Evolutionary conservation across 306 rosid species (phyloP).

Genomic region (Medicago truncatula): MtrunA17r5.0-ANR NC_053044.1:40565501-40566000

Average conservation of each 20-base stretch:
- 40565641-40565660: slow-evolving; percentile 84
- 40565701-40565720: slow-evolving; percentile 95
- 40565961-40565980: too few species aligned
- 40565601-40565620: slow-evolving; percentile 86
- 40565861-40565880: background rate
- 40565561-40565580: slow-evolving; percentile 73
- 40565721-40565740: slow-evolving; percentile 84
- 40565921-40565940: too few species aligned
- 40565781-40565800: slow-evolving; percentile 87
- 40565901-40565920: too few species aligned
- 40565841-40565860: background rate
- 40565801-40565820: slow-evolving; percentile 93
- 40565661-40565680: slow-evolving; percentile 62
- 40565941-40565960: too few species aligned
- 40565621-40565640: slow-evolving; percentile 86
- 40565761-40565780: slow-evolving; percentile 47
- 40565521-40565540: slow-evolving; percentile 84
- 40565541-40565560: slow-evolving; percentile 80
- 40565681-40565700: slow-evolving; percentile 85
- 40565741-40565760: slow-evolving; percentile 60
- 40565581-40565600: slow-evolving; percentile 83
- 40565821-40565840: background rate
- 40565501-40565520: slow-evolving; percentile 77
- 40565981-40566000: too few species aligned
- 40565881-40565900: background rate